A percentile compares a stretch with the other conserved stretches of the same genome.
Evolutionary conservation across 371 early-diverging fungal genomes (phyloP).

Genomic region (Cladochytrium tenue): DNA sequence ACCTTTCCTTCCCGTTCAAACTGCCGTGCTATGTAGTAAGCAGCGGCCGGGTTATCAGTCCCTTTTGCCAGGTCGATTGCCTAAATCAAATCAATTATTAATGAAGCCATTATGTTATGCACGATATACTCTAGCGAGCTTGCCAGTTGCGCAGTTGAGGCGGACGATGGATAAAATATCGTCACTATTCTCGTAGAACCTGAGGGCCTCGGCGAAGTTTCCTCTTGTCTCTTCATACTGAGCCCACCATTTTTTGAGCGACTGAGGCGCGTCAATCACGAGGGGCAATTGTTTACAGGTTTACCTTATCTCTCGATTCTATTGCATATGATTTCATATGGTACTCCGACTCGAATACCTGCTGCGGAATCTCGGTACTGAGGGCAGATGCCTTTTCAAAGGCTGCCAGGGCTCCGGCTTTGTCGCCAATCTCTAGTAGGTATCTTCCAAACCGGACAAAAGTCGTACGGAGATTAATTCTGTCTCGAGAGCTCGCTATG

Average conservation of each 20-base stretch:
- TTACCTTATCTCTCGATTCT: conserved; percentile 30
- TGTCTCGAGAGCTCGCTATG: conserved; percentile 36
- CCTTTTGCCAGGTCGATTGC: conserved; percentile 38
- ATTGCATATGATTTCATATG: conserved; percentile 41
- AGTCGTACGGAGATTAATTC: conserved; percentile 40
- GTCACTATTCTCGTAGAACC: conserved; percentile 38
- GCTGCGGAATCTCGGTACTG: conserved; percentile 37
- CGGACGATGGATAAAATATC: conserved; percentile 47
- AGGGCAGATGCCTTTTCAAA: conserved; percentile 42
- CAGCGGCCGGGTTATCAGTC: conserved; percentile 36
- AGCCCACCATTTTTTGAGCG: conserved; percentile 49
- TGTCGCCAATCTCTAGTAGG: conserved; percentile 43
- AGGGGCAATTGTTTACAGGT: neutral
- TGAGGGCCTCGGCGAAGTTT: conserved; percentile 35
- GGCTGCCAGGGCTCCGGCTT: conserved; percentile 45
- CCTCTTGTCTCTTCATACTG: conserved; percentile 48
- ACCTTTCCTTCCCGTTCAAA: conserved; percentile 48
- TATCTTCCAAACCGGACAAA: conserved; percentile 47
- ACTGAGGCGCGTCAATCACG: conserved; percentile 8
- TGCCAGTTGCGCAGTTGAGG: conserved; percentile 42
- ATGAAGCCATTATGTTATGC: too few relatives aligned
- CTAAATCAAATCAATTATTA: conserved; percentile 10
- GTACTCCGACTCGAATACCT: conserved; percentile 22
- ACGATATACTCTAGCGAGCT: conserved; percentile 36
- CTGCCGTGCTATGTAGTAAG: conserved; percentile 45